Evolutionary conservation across 2,329 filamentous ascomycete genomes (phyloP).

Genomic region (Epichloe sylvatica): DNA sequence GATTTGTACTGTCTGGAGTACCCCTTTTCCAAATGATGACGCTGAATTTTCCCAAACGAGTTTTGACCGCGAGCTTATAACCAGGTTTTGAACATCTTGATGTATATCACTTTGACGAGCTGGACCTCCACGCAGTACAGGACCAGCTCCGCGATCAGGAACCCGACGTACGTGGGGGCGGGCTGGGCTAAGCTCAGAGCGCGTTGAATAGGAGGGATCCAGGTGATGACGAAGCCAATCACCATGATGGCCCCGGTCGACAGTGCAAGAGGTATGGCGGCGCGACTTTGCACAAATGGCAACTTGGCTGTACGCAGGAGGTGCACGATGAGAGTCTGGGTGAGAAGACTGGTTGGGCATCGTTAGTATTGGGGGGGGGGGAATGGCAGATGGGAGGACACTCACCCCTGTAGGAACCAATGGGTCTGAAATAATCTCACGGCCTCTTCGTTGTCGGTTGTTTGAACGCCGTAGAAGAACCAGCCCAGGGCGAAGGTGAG

Average conservation of each 20-base stretch:
- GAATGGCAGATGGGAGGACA: not conserved
- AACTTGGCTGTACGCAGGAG: slow-evolving; percentile 14
- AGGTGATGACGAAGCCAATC: slow-evolving; percentile 14
- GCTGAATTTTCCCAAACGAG: too few relatives aligned
- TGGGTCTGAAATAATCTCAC: slow-evolving; percentile 13
- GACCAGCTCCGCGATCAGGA: slow-evolving; percentile 12
- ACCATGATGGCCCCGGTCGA: slow-evolving; percentile 13
- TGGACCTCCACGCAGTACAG: slow-evolving; percentile 15
- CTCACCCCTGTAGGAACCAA: slow-evolving; percentile 15
- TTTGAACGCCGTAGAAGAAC: slow-evolving; percentile 13
- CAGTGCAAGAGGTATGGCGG: slow-evolving; percentile 10
- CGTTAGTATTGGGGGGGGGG: not conserved
- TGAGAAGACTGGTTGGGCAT: slow-evolving; percentile 9
- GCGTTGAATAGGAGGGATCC: slow-evolving; percentile 12
- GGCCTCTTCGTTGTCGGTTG: slow-evolving; percentile 3
- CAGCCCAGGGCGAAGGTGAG: slow-evolving; percentile 12
- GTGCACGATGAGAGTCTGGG: slow-evolving; percentile 17
- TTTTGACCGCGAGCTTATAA: slow-evolving; percentile 5
- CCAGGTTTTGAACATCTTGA: slow-evolving; percentile 14
- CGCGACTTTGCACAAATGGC: slow-evolving; percentile 14
- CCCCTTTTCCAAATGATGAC: too few relatives aligned
- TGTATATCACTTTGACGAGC: slow-evolving; percentile 15
- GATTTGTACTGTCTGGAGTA: not conserved
- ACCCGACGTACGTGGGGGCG: slow-evolving; percentile 10
- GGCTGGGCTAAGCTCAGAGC: slow-evolving; percentile 12